phyloP scores from a whole-genome alignment of 768 basidiomycete genomes.

The Solioccasus polychromus region DNA sequence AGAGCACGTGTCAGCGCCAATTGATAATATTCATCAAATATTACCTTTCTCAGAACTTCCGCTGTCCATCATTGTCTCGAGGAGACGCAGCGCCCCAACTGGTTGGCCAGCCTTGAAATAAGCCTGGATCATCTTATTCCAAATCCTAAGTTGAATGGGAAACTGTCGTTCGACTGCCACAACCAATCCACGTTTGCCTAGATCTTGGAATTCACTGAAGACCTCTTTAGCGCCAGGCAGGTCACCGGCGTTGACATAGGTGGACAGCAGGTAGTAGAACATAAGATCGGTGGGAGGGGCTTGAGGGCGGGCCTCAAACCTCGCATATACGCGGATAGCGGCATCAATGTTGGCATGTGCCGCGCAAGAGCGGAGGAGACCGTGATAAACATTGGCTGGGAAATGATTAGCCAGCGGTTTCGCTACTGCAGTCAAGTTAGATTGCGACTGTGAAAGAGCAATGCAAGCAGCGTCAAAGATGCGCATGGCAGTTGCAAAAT shows the following conservation, averaged over 20 bases:
- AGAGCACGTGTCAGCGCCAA: neutral
- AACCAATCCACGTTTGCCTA: constrained; percentile 35
- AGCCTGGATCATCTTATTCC: constrained; percentile 74
- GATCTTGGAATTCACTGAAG: constrained; percentile 56
- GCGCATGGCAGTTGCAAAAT: constrained; percentile 66
- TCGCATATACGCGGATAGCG: constrained; percentile 63
- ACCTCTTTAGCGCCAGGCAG: constrained; percentile 52
- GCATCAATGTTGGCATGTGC: constrained; percentile 52
- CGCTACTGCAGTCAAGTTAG: constrained; percentile 8
- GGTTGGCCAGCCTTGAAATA: constrained; percentile 66
- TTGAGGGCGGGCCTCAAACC: constrained; percentile 45
- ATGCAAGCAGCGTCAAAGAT: constrained; percentile 63
- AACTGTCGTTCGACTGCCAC: constrained; percentile 16
- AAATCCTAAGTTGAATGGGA: constrained; percentile 48
- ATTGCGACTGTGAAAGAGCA: constrained; percentile 17
- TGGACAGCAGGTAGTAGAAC: constrained; percentile 57
- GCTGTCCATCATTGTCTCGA: constrained; percentile 69
- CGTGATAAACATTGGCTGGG: constrained; percentile 41
- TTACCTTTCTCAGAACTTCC: constrained; percentile 19
- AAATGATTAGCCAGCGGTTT: constrained; percentile 22
- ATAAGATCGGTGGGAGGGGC: constrained; percentile 32
- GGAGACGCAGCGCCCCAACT: constrained; percentile 58
- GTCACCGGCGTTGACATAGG: constrained; percentile 52
- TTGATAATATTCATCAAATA: neutral
- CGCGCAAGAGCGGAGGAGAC: constrained; percentile 62